Evolutionary conservation across 2,329 filamentous ascomycete genomes (phyloP), one percentile per base, ranked within the genome.

Genomic region (Zymoseptoria ardabiliae): DNA sequence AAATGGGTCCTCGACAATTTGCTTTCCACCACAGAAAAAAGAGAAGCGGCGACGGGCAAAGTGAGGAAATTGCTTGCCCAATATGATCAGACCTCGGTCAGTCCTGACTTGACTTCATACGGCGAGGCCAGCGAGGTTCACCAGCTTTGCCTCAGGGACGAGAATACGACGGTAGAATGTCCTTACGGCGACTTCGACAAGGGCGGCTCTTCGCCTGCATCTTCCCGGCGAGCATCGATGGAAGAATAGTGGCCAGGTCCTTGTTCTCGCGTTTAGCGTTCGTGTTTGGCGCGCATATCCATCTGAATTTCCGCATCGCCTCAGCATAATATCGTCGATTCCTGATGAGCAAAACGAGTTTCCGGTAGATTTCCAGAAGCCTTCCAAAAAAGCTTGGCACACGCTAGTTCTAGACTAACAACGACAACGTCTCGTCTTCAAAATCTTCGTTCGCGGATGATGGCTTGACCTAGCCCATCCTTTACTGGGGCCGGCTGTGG

Each of bases 1-100:
- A 65, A 65, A 28, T 65, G 63, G 63, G 63, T 65, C 11, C 53
- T 65, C n/a, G 63, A 65, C 52, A 63, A 58, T 13, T 61, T 65
- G 7, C 53, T 65, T 50, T 52, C 53, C 41, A 65, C 61, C 20
- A 59, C 63, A n/a, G 59, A 65, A 19, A 65, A 63, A 55, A 61
- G 63, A 19, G 54, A 61, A 28, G 56, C 59, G 2, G 63, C 63
- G 6, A 65, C 63, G 19, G 57, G 54, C 7, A 65, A 65, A 25
- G 63, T 65, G 23, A 55, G 63, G 25, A 65, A 61, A n/a, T 25
- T 65, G 61, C 50, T 65, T 20, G 56, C 56, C 11, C 61, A 63
- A 28, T 65, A 65, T 41, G 63, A 65, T 52, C 63, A 65, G 56
- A 63, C 58, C 19, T 59, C 56, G 6, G 53, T 65, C 54, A 63